These are phyloP conservation scores for Xylaria palmicola DNA, from an alignment of 495 filamentous ascomycete genomes.

Conservation along the genomic window DNA sequence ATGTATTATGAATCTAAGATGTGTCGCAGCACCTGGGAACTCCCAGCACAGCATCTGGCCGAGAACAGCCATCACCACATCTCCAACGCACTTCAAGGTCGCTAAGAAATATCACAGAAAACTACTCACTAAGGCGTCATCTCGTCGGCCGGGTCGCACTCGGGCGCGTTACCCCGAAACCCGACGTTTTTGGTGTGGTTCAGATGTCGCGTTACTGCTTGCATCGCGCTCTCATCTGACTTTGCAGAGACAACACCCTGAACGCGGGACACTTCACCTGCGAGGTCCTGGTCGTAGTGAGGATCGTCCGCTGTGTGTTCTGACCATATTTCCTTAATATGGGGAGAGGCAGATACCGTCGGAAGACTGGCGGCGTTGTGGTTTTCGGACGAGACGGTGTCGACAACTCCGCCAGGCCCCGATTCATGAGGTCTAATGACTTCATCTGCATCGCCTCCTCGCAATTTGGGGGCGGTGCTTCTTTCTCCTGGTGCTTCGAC, in stretches of 20 bases:
- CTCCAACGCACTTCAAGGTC: too few relatives aligned
- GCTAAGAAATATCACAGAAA: too few relatives aligned
- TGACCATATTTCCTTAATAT: slow-evolving; percentile 29
- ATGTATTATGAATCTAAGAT: too few relatives aligned
- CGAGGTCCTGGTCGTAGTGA: slow-evolving; percentile 62
- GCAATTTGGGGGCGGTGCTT: background rate
- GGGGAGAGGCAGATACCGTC: background rate
- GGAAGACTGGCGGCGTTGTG: background rate
- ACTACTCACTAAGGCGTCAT: slow-evolving; percentile 75
- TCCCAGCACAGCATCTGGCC: too few relatives aligned
- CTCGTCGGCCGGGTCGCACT: slow-evolving; percentile 45
- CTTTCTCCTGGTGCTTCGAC: background rate
- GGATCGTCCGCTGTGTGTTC: slow-evolving; percentile 58
- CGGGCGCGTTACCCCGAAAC: slow-evolving; percentile 54
- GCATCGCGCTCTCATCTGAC: slow-evolving; percentile 48
- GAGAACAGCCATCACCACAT: too few relatives aligned
- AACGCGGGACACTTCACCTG: slow-evolving; percentile 57
- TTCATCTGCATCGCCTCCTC: background rate
- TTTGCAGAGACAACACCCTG: slow-evolving; percentile 53
- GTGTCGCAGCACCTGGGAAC: too few relatives aligned
- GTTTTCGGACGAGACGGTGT: background rate
- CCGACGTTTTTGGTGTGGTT: slow-evolving; percentile 59
- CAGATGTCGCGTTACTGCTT: slow-evolving; percentile 61
- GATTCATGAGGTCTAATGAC: background rate
- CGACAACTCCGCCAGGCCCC: background rate